Evolutionary conservation across 805 yeast species (phyloP), one percentile per base, ranked within the genome.

Genomic region (Yarrowia sp.): DNA sequence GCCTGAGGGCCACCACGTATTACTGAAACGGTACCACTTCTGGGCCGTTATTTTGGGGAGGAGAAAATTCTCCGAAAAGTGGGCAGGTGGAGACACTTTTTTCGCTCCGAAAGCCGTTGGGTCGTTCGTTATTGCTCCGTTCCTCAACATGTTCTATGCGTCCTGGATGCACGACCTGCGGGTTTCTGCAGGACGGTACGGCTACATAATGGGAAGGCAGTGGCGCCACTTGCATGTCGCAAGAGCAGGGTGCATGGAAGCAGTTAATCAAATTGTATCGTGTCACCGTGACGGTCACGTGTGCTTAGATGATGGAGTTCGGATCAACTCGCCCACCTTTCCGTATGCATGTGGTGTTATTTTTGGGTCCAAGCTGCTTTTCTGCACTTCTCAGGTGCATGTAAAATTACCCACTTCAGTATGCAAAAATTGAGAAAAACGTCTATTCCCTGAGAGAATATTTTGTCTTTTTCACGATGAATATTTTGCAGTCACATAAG

Each of bases 211-310:
- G 32, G 12, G 16, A 14, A 19, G 8, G 22, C 45, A 53, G 45
- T 53, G 59, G 59, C 59, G 46, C 59, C 59, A 53, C 45, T 53
- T 38, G 45, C 43, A 40, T 53, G 45, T 53, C 5, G 14, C 12
- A 22, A 40, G 45, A 40, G 36, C 12, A 2, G 2, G 14, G 36
- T 38, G 45, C 59, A 40, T 53, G 19, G 36, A 22, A 38, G 45
- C n/a, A 52, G 11, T 36, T 35, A 7, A 36, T 52, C 42, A 12
- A 36, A 16, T 3, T 36, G 43, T 5, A n/a, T 36, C 12, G 32
- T 36, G 38, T 50, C 56, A 32, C 19, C n/a, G 15, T 50, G n/a
- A 3, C 8, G 22, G 19, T 32, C 40, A n/a, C 55, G 14, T 49
- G 22, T 19, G 35, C 26, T 22, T 4, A 26, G n/a, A 5, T 22